Conservation (phyloP, 192 early-diverging fungal species). For the Backusella sp. region DNA sequence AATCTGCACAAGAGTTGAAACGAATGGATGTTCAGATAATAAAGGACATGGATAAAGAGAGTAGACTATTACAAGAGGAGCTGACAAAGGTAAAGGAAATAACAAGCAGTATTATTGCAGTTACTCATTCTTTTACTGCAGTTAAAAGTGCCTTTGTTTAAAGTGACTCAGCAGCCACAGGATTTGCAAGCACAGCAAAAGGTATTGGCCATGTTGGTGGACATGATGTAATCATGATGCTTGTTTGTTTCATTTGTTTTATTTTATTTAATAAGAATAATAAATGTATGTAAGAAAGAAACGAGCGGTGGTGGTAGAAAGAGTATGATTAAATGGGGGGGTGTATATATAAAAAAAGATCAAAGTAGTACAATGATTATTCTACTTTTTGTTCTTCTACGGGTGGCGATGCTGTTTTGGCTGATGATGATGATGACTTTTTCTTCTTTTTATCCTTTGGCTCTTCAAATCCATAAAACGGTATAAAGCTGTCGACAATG, state of each 20-base stretch:
- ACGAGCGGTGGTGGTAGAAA: not conserved
- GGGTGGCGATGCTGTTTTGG: not conserved
- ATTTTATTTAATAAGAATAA: not conserved
- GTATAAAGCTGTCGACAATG: conserved; percentile 91
- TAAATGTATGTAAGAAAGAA: not conserved
- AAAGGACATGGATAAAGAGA: conserved; percentile 17
- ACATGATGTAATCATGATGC: conserved; percentile 21
- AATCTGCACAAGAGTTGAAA: not conserved
- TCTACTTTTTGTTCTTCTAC: conserved; percentile 7
- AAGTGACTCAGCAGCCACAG: conserved; percentile 3
- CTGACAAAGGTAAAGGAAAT: not conserved
- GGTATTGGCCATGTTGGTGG: conserved; percentile 19
- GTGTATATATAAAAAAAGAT: not conserved
- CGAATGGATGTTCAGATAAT: conserved; percentile 8
- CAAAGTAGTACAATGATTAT: not conserved
- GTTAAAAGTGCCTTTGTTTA: conserved; percentile 27
- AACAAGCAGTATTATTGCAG: too few species aligned
- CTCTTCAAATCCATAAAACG: conserved; percentile 87
- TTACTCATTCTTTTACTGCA: not conserved
- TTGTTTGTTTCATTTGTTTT: not conserved
- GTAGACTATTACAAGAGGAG: conserved; percentile 1
- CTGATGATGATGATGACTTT: not conserved
- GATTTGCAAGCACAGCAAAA: conserved; percentile 17
- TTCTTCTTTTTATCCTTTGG: conserved; percentile 21
- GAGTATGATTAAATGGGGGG: not conserved